Percentiles rank a stretch among this genome's conserved stretches.
phyloP scores from a whole-genome alignment of 495 filamentous ascomycete species.

The Lasiosphaeria hispida region DNA sequence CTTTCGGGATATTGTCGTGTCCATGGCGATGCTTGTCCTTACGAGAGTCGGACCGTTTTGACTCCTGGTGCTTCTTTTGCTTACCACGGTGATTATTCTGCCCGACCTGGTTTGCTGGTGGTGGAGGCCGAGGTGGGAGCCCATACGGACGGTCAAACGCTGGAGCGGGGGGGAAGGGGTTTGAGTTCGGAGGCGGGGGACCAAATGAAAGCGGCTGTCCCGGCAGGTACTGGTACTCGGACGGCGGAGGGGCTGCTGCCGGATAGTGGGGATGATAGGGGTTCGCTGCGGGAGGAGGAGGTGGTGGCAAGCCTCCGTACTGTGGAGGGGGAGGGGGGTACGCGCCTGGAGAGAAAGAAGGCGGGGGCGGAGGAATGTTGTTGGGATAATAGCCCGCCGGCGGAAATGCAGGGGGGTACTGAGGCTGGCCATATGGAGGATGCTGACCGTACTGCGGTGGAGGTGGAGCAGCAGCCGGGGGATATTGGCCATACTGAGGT shows the following conservation, averaged over 20 bases:
- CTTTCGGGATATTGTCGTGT: neutral
- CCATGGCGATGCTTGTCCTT: conserved; percentile 15
- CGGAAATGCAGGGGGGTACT: conserved; percentile 27
- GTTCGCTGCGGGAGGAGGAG: conserved; percentile 23
- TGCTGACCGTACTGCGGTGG: conserved; percentile 25
- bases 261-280: conserved; percentile 31
- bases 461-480: conserved; percentile 10
- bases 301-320: conserved; percentile 24
- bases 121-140: conserved; percentile 17
- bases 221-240: conserved; percentile 28
- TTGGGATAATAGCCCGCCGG: conserved; percentile 31
- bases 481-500: conserved; percentile 8
- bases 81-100: conserved; percentile 18
- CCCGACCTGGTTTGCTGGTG: conserved; percentile 12
- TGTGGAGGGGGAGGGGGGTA: conserved; percentile 25
- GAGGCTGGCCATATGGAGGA: conserved; percentile 27
- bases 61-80: conserved; percentile 23
- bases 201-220: conserved; percentile 15
- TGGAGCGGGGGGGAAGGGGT: conserved; percentile 17
- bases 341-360: conserved; percentile 16
- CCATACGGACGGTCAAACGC: conserved; percentile 22
- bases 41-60: conserved; percentile 9
- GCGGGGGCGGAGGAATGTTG: conserved; percentile 19
- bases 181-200: conserved; percentile 12
- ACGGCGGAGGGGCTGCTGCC: conserved; percentile 22